Percentiles rank a stretch among this genome's conserved stretches.
These are phyloP conservation scores for Colletotrichum sp. DNA, from an alignment of 2,329 filamentous ascomycete genomes.

Conservation along the genomic window DNA sequence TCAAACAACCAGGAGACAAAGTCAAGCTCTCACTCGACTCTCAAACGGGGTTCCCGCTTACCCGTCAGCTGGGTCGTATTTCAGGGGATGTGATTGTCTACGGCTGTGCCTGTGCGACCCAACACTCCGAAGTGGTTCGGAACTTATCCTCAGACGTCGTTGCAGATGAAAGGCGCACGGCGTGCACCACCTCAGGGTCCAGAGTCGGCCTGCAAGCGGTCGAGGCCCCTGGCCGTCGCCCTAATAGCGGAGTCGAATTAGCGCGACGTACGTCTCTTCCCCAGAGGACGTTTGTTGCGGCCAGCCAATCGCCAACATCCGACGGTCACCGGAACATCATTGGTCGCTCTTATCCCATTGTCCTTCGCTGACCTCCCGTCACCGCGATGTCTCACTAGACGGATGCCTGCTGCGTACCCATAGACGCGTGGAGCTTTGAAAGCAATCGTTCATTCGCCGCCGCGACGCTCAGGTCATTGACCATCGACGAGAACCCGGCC, in stretches of 20 bases:
- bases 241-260: slow-evolving; percentile 7
- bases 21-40: neutral
- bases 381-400: neutral
- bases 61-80: neutral
- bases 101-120: neutral
- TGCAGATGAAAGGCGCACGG: neutral
- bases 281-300: neutral
- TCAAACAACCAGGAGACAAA: neutral
- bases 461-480: neutral
- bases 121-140: slow-evolving; percentile 11
- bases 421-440: neutral
- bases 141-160: neutral
- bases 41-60: neutral
- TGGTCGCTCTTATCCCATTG: neutral
- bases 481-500: neutral
- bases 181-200: neutral
- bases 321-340: neutral
- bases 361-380: neutral
- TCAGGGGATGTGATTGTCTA: neutral
- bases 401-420: neutral
- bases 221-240: slow-evolving; percentile 1
- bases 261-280: neutral
- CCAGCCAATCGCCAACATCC: slow-evolving; percentile 17
- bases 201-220: neutral
- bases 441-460: neutral